Evolutionary conservation across 306 rosid species (phyloP).

Genomic region (Luffa acutangula): DNA sequence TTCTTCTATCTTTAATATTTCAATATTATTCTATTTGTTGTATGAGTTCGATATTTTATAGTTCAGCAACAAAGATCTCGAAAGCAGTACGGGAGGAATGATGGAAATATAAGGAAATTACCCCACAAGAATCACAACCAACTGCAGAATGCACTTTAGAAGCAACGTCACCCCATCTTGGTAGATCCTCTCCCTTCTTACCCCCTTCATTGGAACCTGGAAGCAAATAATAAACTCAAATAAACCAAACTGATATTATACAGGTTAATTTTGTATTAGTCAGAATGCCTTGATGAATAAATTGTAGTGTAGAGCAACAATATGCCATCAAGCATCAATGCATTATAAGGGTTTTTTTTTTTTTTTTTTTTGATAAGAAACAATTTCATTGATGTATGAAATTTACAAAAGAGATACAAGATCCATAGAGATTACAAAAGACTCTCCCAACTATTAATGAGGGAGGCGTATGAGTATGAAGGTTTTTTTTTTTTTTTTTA

Average conservation of each 20-base stretch:
- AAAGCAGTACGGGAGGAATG: constrained; percentile 3
- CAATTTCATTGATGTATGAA: too few species aligned
- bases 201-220: constrained; percentile 33
- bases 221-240: constrained; percentile 16
- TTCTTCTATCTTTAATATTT: neutral
- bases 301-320: neutral
- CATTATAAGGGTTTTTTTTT: too few species aligned
- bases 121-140: constrained; percentile 96
- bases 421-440: too few species aligned
- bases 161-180: constrained; percentile 19
- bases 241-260: constrained; percentile 1
- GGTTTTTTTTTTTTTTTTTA: too few species aligned
- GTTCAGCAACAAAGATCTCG: constrained; percentile 6
- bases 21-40: neutral
- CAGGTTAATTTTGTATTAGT: neutral
- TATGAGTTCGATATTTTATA: neutral
- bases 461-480: too few species aligned
- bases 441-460: too few species aligned
- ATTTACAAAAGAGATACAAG: too few species aligned
- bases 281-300: neutral
- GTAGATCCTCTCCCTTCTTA: constrained; percentile 12
- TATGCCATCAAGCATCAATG: neutral
- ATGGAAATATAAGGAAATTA: constrained; percentile 21
- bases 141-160: constrained; percentile 30
- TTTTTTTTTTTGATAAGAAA: too few species aligned